phyloP scores from a whole-genome alignment of 2,329 filamentous ascomycete species.

The Scopulariopsis brevicaulis region DNA sequence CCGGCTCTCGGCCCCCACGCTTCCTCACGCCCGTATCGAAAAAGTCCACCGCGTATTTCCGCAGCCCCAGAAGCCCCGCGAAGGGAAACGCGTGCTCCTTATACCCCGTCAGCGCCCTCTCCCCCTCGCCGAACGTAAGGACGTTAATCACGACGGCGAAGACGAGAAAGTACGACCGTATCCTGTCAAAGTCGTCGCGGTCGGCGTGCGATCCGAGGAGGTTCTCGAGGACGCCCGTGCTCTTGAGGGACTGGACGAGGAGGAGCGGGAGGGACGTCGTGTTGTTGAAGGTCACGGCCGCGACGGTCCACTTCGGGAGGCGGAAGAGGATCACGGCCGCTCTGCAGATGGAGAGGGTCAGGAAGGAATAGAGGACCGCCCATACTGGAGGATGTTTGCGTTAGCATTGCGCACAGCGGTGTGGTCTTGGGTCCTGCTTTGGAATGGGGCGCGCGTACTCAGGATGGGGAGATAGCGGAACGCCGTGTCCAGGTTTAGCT shows the following conservation, averaged over 20 bases:
- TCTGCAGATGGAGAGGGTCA: background rate
- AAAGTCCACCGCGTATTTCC: background rate
- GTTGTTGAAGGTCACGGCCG: conserved; percentile 36
- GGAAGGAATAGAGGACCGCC: conserved; percentile 17
- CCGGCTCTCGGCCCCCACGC: background rate
- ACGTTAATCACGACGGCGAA: conserved; percentile 53
- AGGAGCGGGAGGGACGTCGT: conserved; percentile 33
- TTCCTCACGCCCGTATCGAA: background rate
- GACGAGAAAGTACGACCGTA: conserved; percentile 55
- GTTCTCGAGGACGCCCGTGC: conserved; percentile 42
- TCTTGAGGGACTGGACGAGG: conserved; percentile 26
- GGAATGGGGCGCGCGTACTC: background rate
- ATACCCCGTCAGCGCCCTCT: conserved; percentile 13
- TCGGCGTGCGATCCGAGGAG: conserved; percentile 19
- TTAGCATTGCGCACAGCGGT: background rate
- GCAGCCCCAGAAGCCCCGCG: background rate
- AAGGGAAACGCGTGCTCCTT: conserved; percentile 7
- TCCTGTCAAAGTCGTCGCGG: conserved; percentile 36
- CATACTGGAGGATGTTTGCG: conserved; percentile 15
- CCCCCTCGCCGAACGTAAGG: conserved; percentile 53
- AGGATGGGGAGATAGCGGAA: conserved; percentile 23
- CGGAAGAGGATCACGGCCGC: conserved; percentile 12
- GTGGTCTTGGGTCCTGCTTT: background rate
- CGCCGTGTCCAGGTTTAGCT: conserved; percentile 23
- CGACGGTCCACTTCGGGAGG: conserved; percentile 32